These are phyloP conservation scores for Thielaviopsis populi DNA, from an alignment of 2,329 filamentous ascomycete species.

Conservation along the genomic window DNA sequence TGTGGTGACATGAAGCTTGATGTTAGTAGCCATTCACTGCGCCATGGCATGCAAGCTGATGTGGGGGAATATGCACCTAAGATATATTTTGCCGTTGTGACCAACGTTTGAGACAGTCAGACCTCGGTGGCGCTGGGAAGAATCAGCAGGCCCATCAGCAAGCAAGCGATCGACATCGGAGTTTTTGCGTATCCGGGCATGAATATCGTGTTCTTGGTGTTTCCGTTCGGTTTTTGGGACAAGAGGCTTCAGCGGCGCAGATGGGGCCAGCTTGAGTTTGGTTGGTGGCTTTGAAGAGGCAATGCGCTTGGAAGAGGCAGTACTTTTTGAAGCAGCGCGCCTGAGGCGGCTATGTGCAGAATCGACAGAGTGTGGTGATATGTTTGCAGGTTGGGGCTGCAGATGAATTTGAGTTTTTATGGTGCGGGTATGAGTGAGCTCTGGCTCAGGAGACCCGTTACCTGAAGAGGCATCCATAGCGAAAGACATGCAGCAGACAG, in stretches of 20 bases:
- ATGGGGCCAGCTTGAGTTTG: constrained; percentile 15
- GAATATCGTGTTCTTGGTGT: constrained; percentile 27
- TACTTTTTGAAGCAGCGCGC: constrained; percentile 9
- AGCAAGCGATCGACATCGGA: constrained; percentile 41
- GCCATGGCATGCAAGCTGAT: background rate
- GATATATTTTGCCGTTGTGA: constrained; percentile 67
- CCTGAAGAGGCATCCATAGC: constrained; percentile 6
- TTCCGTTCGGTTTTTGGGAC: constrained; percentile 26
- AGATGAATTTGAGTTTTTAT: constrained; percentile 11
- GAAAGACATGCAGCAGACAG: background rate
- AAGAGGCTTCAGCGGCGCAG: constrained; percentile 16
- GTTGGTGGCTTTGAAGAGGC: constrained; percentile 1
- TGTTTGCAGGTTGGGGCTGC: background rate
- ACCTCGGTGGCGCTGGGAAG: constrained; percentile 31
- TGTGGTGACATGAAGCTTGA: constrained; percentile 21
- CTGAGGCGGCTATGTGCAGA: constrained; percentile 13
- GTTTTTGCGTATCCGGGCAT: constrained; percentile 33
- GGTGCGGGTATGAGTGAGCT: background rate
- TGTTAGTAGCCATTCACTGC: constrained; percentile 1
- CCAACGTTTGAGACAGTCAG: constrained; percentile 72
- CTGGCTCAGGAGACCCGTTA: background rate
- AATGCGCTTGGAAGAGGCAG: background rate
- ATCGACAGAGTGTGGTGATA: constrained; percentile 12
- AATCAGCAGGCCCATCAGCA: constrained; percentile 40
- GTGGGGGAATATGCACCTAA: constrained; percentile 43